These are phyloP conservation scores for Cenococcum geophilum DNA, from an alignment of 495 filamentous ascomycete genomes.

Conservation along the genomic window DNA sequence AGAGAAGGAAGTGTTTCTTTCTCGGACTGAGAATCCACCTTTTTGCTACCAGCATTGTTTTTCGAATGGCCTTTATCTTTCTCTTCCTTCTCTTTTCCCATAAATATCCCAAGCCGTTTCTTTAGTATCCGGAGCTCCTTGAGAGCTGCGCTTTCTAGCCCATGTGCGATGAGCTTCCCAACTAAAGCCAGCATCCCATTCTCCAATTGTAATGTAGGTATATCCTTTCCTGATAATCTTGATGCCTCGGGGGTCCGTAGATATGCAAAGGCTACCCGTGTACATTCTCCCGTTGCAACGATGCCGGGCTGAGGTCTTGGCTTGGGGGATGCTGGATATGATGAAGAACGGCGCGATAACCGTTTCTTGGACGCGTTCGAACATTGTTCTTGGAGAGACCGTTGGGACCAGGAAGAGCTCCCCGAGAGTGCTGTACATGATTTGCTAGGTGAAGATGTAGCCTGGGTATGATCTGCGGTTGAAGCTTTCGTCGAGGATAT, in stretches of 20 bases:
- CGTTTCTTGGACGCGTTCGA: conserved; percentile 23
- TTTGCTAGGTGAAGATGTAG: conserved; percentile 4
- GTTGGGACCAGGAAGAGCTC: conserved; percentile 7
- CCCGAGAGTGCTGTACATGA: conserved; percentile 2
- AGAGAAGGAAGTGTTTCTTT: conserved; percentile 54
- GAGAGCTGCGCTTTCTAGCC: conserved; percentile 66
- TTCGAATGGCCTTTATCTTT: conserved; percentile 15
- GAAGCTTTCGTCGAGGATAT: conserved; percentile 12
- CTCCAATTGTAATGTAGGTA: conserved; percentile 70
- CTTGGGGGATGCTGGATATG: conserved; percentile 26
- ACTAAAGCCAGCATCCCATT: conserved; percentile 73
- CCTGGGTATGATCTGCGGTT: conserved; percentile 18
- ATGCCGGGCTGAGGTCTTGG: conserved; percentile 36
- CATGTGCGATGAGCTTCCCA: conserved; percentile 63
- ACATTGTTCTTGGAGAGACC: conserved; percentile 24
- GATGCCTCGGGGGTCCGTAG: conserved; percentile 55
- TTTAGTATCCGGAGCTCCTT: conserved; percentile 71
- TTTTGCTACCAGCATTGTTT: conserved; percentile 30
- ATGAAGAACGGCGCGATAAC: conserved; percentile 36
- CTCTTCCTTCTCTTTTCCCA: conserved; percentile 10
- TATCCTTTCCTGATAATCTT: conserved; percentile 39
- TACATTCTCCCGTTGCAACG: conserved; percentile 62
- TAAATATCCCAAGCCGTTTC: conserved; percentile 47
- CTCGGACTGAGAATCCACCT: background rate
- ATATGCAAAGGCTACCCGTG: conserved; percentile 63